Evolutionary conservation across 352 stramenopile genomes (phyloP).

Genomic region (Phytophthora fragariae): DNA sequence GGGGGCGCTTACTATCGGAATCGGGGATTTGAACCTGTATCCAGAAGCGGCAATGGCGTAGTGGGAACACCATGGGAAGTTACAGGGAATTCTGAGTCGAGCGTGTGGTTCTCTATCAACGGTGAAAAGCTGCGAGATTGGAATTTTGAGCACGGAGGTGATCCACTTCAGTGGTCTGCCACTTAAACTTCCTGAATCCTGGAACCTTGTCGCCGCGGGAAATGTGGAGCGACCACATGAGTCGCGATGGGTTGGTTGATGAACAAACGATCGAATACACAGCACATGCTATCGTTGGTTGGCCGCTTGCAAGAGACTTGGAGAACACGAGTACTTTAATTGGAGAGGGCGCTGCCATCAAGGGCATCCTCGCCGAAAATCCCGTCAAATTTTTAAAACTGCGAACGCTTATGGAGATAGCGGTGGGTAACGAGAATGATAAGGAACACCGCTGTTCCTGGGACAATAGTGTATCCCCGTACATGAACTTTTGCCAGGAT

Average conservation of each 20-base stretch:
- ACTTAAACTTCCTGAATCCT: conserved; percentile 4
- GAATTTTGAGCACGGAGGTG: not conserved
- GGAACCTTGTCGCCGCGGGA: no score
- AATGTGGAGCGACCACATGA: conserved; percentile 4
- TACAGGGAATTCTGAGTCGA: not conserved
- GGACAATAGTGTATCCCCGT: not conserved
- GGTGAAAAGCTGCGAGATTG: not conserved
- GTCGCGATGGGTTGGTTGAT: not conserved
- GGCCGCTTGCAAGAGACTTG: not conserved
- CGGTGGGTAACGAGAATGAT: not conserved
- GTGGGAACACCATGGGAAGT: not conserved
- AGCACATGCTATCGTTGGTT: conserved; percentile 2
- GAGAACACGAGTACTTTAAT: not conserved
- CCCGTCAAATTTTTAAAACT: not conserved
- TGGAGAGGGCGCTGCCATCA: not conserved
- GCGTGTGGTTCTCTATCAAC: conserved; percentile 1
- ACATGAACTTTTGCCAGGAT: conserved; percentile 1
- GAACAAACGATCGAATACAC: not conserved
- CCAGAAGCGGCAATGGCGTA: not conserved
- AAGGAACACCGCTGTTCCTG: not conserved
- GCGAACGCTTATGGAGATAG: not conserved
- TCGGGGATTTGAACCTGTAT: not conserved
- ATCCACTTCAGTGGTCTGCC: not conserved
- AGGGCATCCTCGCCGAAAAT: not conserved
- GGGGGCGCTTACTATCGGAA: not conserved